Base-by-base conservation (phyloP, 495 filamentous ascomycete genomes). In the Tuber indicum region DNA sequence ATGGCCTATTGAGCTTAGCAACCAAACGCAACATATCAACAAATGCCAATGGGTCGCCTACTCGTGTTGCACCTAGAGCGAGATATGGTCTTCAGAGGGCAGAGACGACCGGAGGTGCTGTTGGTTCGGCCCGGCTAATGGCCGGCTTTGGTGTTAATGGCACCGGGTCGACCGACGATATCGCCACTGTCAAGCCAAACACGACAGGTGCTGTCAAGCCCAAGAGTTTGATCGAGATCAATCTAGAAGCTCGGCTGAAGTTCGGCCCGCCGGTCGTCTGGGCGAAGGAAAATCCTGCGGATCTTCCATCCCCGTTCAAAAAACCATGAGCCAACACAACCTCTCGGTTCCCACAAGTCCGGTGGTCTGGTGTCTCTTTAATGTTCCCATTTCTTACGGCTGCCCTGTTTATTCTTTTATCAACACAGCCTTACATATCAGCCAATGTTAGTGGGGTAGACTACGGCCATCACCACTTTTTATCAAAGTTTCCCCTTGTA, bases 61-160 rank as follows among this genome's bases (percentile, higher is more conserved):
- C 58, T 12, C 72, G 70, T 39, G 43, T 32, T 39, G 43, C 26
- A 14, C 23, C 58, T 66, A 32, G 49, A 45, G 43, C 75, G 23
- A 32, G 75, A 4, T 12, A n/a, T 43, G 75, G 75, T 9, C 43
- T 76, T 12, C 72, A 76, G 41, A 44, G 75, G 32, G 75, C 75
- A 5, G 72, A 62, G 19, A 77, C 72, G 19, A 75, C 72, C n/a
- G 75, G 75, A 58, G 58, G 58, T 17, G 58, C n/a, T 58, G n/a
- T 62, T 16, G 58, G 58, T 19, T 17, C 26, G 26, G 58, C 58
- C 58, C 36, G 58, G 58, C 58, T 66, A 36, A 36, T 32, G 58
- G 26, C 26, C 36, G 26, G 58, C 26, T 66, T 36, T 66, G 58
- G 58, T 26, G 26, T 66, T 7, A 66, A 66, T 66, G 58, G 58